phyloP scores from a whole-genome alignment of 2,329 filamentous ascomycete genomes.

The Fusarium temperatum region DNA sequence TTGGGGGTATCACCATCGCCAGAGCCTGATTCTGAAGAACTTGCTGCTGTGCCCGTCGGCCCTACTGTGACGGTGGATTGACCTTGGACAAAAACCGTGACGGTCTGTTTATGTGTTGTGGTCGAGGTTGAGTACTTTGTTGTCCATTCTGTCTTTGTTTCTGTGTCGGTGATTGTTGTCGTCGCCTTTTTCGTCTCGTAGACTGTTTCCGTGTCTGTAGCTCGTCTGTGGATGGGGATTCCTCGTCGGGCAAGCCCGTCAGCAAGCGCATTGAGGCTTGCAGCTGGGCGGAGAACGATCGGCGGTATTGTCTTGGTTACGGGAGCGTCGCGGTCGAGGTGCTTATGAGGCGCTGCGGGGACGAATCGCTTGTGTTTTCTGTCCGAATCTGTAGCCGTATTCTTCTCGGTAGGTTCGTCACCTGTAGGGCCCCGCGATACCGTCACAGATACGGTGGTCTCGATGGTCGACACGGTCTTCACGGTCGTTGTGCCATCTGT shows the following conservation, averaged over 20 bases:
- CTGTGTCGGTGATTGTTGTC: background rate
- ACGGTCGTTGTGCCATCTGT: background rate
- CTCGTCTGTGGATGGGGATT: background rate
- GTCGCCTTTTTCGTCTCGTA: background rate
- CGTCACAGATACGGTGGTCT: background rate
- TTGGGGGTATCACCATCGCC: background rate
- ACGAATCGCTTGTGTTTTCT: background rate
- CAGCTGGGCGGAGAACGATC: background rate
- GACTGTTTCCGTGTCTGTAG: background rate
- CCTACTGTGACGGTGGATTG: background rate
- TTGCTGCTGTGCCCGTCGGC: background rate
- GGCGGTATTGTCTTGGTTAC: background rate
- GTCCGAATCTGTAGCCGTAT: background rate
- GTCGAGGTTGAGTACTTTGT: background rate
- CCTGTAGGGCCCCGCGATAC: background rate
- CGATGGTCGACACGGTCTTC: background rate
- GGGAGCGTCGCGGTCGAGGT: fast-evolving
- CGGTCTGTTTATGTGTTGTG: background rate
- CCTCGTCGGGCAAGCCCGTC: background rate
- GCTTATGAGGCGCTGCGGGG: background rate
- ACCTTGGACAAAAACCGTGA: background rate
- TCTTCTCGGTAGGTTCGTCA: background rate
- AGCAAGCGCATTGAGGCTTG: background rate
- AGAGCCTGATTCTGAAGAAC: background rate
- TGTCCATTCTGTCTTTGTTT: background rate